Evolutionary conservation across 805 yeast species (phyloP).

Genomic region (Suhomyces sp.): DNA sequence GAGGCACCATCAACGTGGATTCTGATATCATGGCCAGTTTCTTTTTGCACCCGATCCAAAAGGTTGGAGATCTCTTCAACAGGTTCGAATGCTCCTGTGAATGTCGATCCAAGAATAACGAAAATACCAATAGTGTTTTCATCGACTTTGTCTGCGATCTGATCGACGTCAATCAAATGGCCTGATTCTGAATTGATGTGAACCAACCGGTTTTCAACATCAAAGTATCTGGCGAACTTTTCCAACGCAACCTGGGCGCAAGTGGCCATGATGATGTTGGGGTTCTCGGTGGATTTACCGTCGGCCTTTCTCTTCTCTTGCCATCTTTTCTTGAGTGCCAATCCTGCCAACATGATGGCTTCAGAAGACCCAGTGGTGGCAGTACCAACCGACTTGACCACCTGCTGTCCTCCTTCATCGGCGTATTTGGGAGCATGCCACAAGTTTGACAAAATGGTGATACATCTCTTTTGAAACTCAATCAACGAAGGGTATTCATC

Average conservation of each 20-base stretch:
- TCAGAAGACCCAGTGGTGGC: conserved; percentile 95
- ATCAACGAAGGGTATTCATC: conserved; percentile 90
- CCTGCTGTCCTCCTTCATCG: conserved; percentile 30
- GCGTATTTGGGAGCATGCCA: conserved; percentile 66
- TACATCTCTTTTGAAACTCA: conserved; percentile 78
- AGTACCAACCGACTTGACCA: conserved; percentile 62
- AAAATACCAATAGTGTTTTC: conserved; percentile 92
- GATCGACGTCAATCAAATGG: conserved; percentile 61
- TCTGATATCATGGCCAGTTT: conserved; percentile 67
- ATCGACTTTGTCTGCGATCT: conserved; percentile 66
- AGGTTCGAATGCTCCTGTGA: conserved; percentile 89
- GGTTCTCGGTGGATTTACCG: conserved; percentile 61
- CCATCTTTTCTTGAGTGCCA: conserved; percentile 91
- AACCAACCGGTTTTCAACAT: conserved; percentile 79
- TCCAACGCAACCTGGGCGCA: conserved; percentile 94
- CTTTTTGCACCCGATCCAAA: conserved; percentile 67
- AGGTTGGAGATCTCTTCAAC: conserved; percentile 60
- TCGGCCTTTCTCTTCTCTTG: conserved; percentile 59
- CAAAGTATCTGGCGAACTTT: conserved; percentile 91
- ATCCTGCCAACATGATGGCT: conserved; percentile 90
- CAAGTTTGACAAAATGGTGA: conserved; percentile 71
- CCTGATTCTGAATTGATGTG: conserved; percentile 60
- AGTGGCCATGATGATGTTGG: conserved; percentile 88
- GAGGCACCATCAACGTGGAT: conserved; percentile 95
- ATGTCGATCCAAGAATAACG: conserved; percentile 87